Evolutionary conservation across 2,329 filamentous ascomycete genomes (phyloP).

Genomic region (Pseudomassariella vexata): DNA sequence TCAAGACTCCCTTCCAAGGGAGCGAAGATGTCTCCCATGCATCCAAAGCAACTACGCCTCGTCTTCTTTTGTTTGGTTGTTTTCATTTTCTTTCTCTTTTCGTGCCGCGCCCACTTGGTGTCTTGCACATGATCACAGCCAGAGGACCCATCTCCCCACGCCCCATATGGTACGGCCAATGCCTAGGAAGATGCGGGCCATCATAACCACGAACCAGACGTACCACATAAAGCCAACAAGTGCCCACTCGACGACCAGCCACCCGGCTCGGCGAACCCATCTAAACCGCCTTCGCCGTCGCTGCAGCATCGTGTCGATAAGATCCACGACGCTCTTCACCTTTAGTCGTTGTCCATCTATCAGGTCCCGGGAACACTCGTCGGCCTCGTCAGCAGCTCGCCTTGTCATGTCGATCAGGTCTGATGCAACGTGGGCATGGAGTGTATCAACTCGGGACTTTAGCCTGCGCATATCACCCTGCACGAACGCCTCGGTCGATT

Average conservation of each 20-base stretch:
- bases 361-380: conserved; percentile 70
- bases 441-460: conserved; percentile 38
- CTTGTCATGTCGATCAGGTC: conserved; percentile 57
- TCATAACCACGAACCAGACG: conserved; percentile 83
- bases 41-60: too few relatives aligned
- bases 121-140: conserved; percentile 51
- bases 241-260: conserved; percentile 80
- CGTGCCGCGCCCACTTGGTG: too few relatives aligned
- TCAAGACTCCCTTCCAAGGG: too few relatives aligned
- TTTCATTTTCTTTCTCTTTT: neutral
- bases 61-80: too few relatives aligned
- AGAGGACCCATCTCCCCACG: conserved; percentile 75
- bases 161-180: conserved; percentile 53
- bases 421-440: conserved; percentile 41
- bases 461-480: conserved; percentile 50
- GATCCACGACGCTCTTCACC: conserved; percentile 74
- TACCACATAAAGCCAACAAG: conserved; percentile 90
- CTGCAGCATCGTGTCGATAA: conserved; percentile 70
- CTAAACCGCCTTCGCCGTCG: conserved; percentile 62
- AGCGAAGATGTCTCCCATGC: too few relatives aligned
- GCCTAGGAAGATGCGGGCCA: conserved; percentile 61
- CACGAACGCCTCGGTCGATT: conserved; percentile 53
- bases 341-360: conserved; percentile 71
- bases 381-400: conserved; percentile 68
- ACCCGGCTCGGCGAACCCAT: conserved; percentile 70